Base-by-base conservation (phyloP, 805 yeast genomes). In the Yarrowia sp. region DNA sequence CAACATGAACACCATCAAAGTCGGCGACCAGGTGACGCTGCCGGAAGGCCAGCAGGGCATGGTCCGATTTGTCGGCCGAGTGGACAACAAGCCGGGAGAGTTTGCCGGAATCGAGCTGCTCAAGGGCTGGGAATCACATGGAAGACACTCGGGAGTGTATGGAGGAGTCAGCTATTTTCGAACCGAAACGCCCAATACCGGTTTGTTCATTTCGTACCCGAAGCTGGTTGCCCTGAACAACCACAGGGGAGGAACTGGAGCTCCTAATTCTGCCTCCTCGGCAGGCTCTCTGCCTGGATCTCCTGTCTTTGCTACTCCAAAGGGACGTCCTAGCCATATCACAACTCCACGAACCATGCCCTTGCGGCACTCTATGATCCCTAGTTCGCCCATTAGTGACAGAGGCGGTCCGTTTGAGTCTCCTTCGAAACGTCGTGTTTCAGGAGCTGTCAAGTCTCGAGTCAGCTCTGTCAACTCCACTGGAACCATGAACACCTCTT, bases 51-150 rank as follows among this genome's bases (percentile, higher is more conserved):
- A 90, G 32, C 79, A 80, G 49, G 97, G 93, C 0, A 81, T 87
- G 11, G 79, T 93, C 66, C 82, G 87, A 70, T 93, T 84, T 77
- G 81, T 87, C 22, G 99, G 97, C 0, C 78, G 83, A 1, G 91
- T 94, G 16, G 84, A 87, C 26, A 88, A 88, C 26, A 91, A 90
- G 74, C 78, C 79, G 8, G 97, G 97, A 0, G 81, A 82, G 11
- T 94, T 88, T 80, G 97, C 93, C 5, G 99, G 99, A 2, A 83
- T 94, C 7, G 98, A 94, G 76, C 80, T 94, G 52, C 74, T 87
- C n/a, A 93, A 90, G 1, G 87, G 87, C 0, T 83, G 85, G 49
- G 79, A 84, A 0, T 75, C 80, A 5, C 81, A 85, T 68, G 99
- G 99, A 26, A 90, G 91, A 77, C 95, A 94, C 75, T 85, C 86